Evolutionary conservation across 257 asterid species (phyloP).

Genomic region (Echites panduratus): DNA sequence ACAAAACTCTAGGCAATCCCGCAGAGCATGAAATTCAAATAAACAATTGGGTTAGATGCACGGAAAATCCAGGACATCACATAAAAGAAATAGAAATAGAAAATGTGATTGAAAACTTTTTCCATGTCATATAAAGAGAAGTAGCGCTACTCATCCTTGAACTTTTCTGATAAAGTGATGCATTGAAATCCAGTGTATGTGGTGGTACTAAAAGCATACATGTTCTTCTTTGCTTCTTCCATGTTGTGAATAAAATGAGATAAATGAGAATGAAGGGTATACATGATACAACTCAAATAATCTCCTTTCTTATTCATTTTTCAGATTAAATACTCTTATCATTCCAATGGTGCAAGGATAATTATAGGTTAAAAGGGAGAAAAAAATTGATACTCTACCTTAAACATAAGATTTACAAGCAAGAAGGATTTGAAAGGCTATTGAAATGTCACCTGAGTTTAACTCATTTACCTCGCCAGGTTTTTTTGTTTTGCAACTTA

Average conservation of each 20-base stretch:
- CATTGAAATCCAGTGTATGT: too few relatives aligned
- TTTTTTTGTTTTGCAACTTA: not conserved
- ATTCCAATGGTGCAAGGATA: not conserved
- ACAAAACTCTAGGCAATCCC: slow-evolving; percentile 88
- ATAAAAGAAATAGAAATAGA: too few relatives aligned
- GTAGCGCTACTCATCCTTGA: slow-evolving; percentile 58
- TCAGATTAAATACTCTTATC: too few relatives aligned
- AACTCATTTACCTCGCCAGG: not conserved
- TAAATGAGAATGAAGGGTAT: not conserved
- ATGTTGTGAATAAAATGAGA: slow-evolving; percentile 36
- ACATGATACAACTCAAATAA: not conserved
- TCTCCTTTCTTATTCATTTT: not conserved
- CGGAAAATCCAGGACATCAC: too few relatives aligned
- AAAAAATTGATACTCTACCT: not conserved
- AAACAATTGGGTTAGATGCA: too few relatives aligned
- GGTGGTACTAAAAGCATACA: too few relatives aligned
- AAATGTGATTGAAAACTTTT: too few relatives aligned
- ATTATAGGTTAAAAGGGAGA: not conserved
- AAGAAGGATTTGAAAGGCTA: not conserved
- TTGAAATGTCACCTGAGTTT: not conserved
- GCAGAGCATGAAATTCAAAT: too few relatives aligned
- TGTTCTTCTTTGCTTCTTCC: slow-evolving; percentile 99
- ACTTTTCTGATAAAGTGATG: too few relatives aligned
- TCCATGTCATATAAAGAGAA: not conserved
- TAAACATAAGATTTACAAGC: not conserved